phyloP scores from a whole-genome alignment of 257 asterid genomes.

The Solanum sparsipilum region DNA sequence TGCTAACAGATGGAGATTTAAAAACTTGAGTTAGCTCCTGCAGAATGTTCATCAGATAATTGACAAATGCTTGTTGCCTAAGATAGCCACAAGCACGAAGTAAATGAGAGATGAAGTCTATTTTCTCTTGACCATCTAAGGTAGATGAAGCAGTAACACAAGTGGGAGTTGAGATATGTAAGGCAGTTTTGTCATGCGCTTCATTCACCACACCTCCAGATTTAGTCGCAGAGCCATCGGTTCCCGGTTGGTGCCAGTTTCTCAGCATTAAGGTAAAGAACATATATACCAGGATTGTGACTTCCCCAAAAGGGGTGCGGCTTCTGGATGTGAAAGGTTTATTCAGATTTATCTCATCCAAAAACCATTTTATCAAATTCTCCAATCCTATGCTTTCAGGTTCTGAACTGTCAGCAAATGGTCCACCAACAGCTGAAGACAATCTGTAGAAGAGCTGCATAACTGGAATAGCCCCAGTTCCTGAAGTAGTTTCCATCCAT shows the following conservation, averaged over 20 bases:
- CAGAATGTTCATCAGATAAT: conserved; percentile 88
- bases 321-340: conserved; percentile 55
- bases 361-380: conserved; percentile 77
- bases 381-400: conserved; percentile 76
- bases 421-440: conserved; percentile 95
- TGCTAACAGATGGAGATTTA: conserved; percentile 56
- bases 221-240: conserved; percentile 59
- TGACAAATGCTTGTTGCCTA: conserved; percentile 77
- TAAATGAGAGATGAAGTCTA: conserved; percentile 54
- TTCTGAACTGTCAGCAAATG: conserved; percentile 60
- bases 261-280: conserved; percentile 96
- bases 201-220: conserved; percentile 45
- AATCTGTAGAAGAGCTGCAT: conserved; percentile 92
- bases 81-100: conserved; percentile 68
- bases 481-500: conserved; percentile 88
- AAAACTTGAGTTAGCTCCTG: conserved; percentile 82
- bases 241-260: conserved; percentile 97
- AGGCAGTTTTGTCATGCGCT: conserved; percentile 47
- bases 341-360: conserved; percentile 67
- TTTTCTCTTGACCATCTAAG: conserved; percentile 53
- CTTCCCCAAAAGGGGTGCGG: conserved; percentile 86
- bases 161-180: conserved; percentile 33
- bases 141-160: conserved; percentile 41
- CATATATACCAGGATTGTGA: conserved; percentile 75
- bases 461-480: conserved; percentile 81